These are phyloP conservation scores for Mallotus nudiflorus DNA, from an alignment of 345 rosid species.

Conservation along the genomic window DNA sequence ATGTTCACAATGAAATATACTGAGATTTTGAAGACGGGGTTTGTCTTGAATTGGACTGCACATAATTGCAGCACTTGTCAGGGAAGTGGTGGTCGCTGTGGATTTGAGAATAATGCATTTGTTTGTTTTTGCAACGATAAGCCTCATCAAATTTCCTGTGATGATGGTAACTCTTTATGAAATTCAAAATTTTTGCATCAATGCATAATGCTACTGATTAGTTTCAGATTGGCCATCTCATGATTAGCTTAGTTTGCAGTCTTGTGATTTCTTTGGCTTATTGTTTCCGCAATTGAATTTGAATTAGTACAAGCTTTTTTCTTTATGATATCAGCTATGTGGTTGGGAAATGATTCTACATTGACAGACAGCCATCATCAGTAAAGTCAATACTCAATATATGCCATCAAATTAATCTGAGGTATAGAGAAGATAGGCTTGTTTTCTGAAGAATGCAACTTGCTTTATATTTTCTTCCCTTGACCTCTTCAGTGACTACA, in stretches of 20 bases:
- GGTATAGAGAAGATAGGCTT: neutral
- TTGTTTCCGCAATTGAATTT: too few relatives aligned
- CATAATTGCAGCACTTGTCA: slow-evolving; percentile 41
- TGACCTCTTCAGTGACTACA: neutral
- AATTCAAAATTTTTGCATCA: slow-evolving; percentile 17
- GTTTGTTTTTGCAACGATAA: slow-evolving; percentile 53
- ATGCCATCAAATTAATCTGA: neutral
- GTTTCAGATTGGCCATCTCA: neutral
- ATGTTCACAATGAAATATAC: slow-evolving; percentile 22
- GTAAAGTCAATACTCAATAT: neutral
- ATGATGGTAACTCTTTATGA: slow-evolving; percentile 41
- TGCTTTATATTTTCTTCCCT: neutral
- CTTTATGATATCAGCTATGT: neutral
- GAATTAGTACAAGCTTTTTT: neutral
- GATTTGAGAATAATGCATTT: slow-evolving; percentile 35
- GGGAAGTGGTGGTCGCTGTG: slow-evolving; percentile 53
- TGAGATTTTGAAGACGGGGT: slow-evolving; percentile 44
- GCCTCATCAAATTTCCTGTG: slow-evolving; percentile 35
- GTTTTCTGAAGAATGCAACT: neutral
- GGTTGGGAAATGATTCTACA: neutral
- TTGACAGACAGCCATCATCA: neutral
- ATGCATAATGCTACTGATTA: neutral
- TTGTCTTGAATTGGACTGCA: slow-evolving; percentile 55
- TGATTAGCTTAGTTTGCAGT: neutral
- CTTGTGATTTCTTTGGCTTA: neutral